Base-by-base conservation (phyloP, 2,329 filamentous ascomycete species). In the Aspergillus pseudoterreus region DNA sequence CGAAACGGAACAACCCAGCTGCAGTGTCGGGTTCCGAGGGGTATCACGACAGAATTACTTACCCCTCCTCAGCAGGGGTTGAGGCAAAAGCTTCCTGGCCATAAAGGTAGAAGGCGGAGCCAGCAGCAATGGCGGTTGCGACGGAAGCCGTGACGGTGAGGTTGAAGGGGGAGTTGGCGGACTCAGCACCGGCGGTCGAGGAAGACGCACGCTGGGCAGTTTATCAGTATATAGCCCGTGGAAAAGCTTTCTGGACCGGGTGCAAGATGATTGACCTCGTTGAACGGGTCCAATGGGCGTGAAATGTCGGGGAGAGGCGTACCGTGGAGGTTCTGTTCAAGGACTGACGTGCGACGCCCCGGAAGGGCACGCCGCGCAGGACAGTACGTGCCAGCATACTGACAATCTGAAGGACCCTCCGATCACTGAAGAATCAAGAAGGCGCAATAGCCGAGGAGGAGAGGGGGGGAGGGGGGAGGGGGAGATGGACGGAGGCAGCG, bases 11-110 rank as follows among this genome's bases (percentile, higher is more conserved):
- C 50, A 32, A 51, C 45, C 45, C 35, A n/a, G 47, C 38, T 43
- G 38, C 43, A 47, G 60, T 55, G 49, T 49, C 54, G 47, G 63
- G 54, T 49, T 44, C 47, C 50, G 27, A 45, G 39, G 39, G 21
- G 53, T 33, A 10, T 30, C 33, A 49, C 14, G 15, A 39, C 36
- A 45, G 33, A 46, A 44, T 55, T 39, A 88, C 92, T 86, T 82
- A 99, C 94, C 94, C 94, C 85, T 99, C 94, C 81, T 99, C 94
- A 69, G 88, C 88, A 59, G 90, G 91, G 65, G 92, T 92, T 85
- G 88, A 88, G 65, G 94, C 94, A 75, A 90, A 84, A 57, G 89
- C 87, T 66, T 88, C 85, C 66, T 89, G 84, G 69, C 92, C 94
- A 76, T 95, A 97, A 65, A 95, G 86, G 77, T 92, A 97, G 65